Conservation (phyloP, 2,329 filamentous ascomycete genomes). For the Botrytis galanthina region DNA sequence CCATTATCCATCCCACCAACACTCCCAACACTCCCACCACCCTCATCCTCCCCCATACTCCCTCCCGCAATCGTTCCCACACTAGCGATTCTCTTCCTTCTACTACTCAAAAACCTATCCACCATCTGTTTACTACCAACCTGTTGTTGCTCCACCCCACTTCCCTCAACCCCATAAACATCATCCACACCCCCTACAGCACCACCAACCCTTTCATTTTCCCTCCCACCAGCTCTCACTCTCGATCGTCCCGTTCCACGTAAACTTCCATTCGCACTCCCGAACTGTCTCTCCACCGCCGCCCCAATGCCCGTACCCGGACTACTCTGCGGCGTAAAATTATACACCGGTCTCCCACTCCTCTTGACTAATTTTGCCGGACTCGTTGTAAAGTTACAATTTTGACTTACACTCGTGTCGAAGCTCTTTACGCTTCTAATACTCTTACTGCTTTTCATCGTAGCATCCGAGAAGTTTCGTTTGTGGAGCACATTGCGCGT, state of each 20-base stretch:
- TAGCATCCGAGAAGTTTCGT: constrained; percentile 29
- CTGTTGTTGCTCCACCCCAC: constrained; percentile 38
- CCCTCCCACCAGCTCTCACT: constrained; percentile 2
- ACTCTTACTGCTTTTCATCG: constrained; percentile 28
- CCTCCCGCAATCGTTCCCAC: constrained; percentile 40
- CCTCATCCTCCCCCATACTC: background rate
- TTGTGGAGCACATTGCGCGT: constrained; percentile 32
- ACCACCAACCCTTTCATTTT: constrained; percentile 4
- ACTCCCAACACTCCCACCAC: background rate
- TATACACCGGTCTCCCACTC: constrained; percentile 19
- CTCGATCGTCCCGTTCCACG: background rate
- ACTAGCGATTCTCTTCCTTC: constrained; percentile 45
- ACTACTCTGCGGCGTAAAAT: constrained; percentile 23
- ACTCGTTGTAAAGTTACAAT: background rate
- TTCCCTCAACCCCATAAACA: constrained; percentile 25
- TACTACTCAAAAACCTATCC: constrained; percentile 52
- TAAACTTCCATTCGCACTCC: constrained; percentile 3
- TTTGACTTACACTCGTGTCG: constrained; percentile 21
- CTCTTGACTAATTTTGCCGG: constrained; percentile 34
- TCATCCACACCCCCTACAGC: constrained; percentile 22
- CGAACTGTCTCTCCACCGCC: constrained; percentile 39
- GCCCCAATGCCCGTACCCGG: constrained; percentile 31
- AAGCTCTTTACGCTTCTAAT: constrained; percentile 28
- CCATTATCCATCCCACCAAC: background rate
- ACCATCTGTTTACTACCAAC: constrained; percentile 53